Evolutionary conservation across 306 rosid species (phyloP).

Genomic region (Cyclanthera cordifolia): DNA sequence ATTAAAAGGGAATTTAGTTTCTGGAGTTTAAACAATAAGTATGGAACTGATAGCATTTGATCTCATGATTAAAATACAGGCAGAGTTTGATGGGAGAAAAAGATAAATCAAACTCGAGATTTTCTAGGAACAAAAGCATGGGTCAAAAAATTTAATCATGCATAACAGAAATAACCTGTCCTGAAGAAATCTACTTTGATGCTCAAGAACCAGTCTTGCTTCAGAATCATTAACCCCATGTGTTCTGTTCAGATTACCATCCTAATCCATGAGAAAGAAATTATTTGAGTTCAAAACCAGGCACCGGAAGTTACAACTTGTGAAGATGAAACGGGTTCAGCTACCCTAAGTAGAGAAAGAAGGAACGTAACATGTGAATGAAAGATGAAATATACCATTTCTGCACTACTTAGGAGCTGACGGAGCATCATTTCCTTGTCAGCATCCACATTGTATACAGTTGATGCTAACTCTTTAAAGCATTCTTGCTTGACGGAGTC

Average conservation of each 20-base stretch:
- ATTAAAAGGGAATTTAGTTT: neutral
- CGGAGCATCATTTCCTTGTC: constrained; percentile 16
- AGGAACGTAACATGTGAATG: neutral
- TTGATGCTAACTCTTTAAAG: constrained; percentile 17
- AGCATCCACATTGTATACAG: constrained; percentile 18
- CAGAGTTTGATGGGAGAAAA: neutral
- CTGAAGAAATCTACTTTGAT: constrained; percentile 46
- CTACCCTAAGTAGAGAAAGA: neutral
- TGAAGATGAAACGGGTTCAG: neutral
- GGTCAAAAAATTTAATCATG: neutral
- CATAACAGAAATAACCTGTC: constrained; percentile 41
- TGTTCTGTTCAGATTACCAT: constrained; percentile 19
- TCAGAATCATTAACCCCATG: constrained; percentile 21
- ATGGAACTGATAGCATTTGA: neutral
- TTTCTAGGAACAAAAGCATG: neutral
- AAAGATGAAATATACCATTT: constrained; percentile 32
- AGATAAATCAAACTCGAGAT: neutral
- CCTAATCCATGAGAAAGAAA: constrained; percentile 25
- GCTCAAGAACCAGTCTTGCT: constrained; percentile 24
- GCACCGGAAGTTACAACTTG: constrained; percentile 9
- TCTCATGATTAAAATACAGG: neutral
- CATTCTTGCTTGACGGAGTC: constrained; percentile 23
- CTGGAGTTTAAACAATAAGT: neutral
- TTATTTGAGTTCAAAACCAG: neutral
- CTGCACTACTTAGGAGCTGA: constrained; percentile 18